phyloP scores from a whole-genome alignment of 2,329 filamentous ascomycete genomes.

The Ustulina deusta region DNA sequence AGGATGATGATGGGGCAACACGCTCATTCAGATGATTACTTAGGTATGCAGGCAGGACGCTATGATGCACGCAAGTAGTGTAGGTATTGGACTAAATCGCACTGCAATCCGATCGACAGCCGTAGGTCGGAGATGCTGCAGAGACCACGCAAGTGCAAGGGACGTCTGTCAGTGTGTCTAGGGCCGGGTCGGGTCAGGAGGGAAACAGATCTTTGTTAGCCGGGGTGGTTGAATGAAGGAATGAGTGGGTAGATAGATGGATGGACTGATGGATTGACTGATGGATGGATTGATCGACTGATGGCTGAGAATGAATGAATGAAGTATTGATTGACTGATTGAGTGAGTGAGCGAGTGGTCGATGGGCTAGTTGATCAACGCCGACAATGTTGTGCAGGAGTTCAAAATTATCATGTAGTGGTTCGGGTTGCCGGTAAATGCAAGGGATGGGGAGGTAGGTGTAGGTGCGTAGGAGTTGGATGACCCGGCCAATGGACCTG shows the following conservation, averaged over 20 bases:
- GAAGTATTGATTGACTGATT: constrained; percentile 14
- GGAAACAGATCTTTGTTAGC: constrained; percentile 17
- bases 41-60: constrained; percentile 30
- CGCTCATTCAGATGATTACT: constrained; percentile 29
- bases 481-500: constrained; percentile 5
- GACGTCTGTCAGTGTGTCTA: constrained; percentile 48
- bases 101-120: constrained; percentile 35
- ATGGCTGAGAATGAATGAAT: constrained; percentile 14
- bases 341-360: constrained; percentile 11
- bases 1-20: constrained; percentile 24
- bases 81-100: constrained; percentile 23
- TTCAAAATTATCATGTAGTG: constrained; percentile 32
- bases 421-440: constrained; percentile 36
- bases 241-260: neutral
- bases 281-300: constrained; percentile 9
- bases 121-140: constrained; percentile 28
- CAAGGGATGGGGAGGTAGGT: constrained; percentile 30
- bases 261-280: neutral
- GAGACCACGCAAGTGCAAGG: constrained; percentile 55
- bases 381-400: constrained; percentile 35
- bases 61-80: constrained; percentile 14
- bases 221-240: constrained; percentile 5
- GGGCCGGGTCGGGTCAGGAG: constrained; percentile 12
- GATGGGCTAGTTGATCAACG: constrained; percentile 19
- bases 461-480: constrained; percentile 7